These are phyloP conservation scores for Vanderwaltozyma tropicalis DNA, from an alignment of 805 yeast genomes.

Conservation along the genomic window DNA sequence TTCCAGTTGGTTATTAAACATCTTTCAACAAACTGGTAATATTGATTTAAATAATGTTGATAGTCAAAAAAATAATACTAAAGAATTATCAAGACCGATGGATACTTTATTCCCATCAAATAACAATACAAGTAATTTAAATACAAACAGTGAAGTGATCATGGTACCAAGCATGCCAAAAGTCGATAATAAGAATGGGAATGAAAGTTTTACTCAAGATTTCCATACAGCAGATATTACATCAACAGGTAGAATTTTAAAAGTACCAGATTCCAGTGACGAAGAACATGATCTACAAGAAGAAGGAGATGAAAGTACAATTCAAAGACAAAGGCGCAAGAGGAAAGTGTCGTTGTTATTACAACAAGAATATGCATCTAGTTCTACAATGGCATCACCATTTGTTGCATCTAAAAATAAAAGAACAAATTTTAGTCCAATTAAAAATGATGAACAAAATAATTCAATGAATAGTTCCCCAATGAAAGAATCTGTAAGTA, in stretches of 20 bases:
- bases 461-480: slow-evolving; percentile 16
- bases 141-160: slow-evolving; percentile 1
- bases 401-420: background rate
- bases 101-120: slow-evolving; percentile 4
- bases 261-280: slow-evolving; percentile 23
- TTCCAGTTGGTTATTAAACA: slow-evolving; percentile 64
- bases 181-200: background rate
- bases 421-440: background rate
- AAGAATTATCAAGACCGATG: no score
- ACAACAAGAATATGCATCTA: slow-evolving; percentile 27
- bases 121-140: slow-evolving; percentile 1
- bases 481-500: slow-evolving; percentile 5
- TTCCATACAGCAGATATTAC: slow-evolving; percentile 17
- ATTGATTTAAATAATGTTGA: slow-evolving; percentile 35
- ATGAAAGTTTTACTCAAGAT: slow-evolving; percentile 4
- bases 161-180: slow-evolving; percentile 5
- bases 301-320: slow-evolving; percentile 19
- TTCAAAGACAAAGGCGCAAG: slow-evolving; percentile 23
- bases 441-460: background rate
- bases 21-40: slow-evolving; percentile 66
- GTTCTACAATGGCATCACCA: slow-evolving; percentile 25
- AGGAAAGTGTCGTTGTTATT: slow-evolving; percentile 25
- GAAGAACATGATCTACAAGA: slow-evolving; percentile 10
- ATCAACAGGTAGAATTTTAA: slow-evolving; percentile 18
- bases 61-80: no score